A percentile compares a stretch with the other conserved stretches of the same genome.
Conservation (phyloP, 306 rosid species). For the Prunus davidiana region DNA sequence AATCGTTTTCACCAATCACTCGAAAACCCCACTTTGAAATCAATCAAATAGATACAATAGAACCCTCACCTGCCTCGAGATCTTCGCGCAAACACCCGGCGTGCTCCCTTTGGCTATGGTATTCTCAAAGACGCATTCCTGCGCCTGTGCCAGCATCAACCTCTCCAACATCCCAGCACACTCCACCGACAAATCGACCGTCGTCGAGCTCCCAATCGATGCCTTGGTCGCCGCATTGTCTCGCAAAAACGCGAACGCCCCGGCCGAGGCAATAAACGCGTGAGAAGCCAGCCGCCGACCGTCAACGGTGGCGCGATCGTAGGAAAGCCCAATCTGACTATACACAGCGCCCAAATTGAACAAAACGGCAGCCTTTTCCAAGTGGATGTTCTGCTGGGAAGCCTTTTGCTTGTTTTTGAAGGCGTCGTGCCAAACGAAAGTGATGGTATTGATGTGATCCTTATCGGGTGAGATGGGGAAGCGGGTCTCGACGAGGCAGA, state of each 20-base stretch:
- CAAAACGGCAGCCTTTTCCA: constrained; percentile 83
- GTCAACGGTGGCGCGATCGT: constrained; percentile 75
- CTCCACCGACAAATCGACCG: constrained; percentile 78
- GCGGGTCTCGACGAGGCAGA: constrained; percentile 89
- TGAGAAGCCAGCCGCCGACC: constrained; percentile 79
- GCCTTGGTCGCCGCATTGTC: constrained; percentile 84
- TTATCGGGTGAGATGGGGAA: constrained; percentile 89
- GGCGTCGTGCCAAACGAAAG: constrained; percentile 88
- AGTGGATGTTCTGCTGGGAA: constrained; percentile 89
- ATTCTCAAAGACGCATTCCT: constrained; percentile 94
- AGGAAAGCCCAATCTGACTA: constrained; percentile 83
- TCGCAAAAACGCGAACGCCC: constrained; percentile 66
- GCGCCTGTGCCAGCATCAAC: constrained; percentile 97
- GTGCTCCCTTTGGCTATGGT: constrained; percentile 92
- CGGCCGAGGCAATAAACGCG: constrained; percentile 82
- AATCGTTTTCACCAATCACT: neutral
- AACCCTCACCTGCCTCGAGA: constrained; percentile 81
- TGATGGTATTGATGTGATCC: constrained; percentile 72
- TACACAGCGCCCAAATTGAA: constrained; percentile 88
- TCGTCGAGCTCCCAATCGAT: constrained; percentile 70
- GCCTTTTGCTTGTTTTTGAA: constrained; percentile 84
- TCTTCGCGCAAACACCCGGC: constrained; percentile 94
- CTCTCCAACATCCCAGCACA: constrained; percentile 91
- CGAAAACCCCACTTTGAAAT: neutral
- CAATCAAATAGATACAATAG: constrained; percentile 7